Evolutionary conservation across 2,329 filamentous ascomycete genomes (phyloP), one percentile per base, ranked within the genome.

Genomic region (Trichoderma koningii): DNA sequence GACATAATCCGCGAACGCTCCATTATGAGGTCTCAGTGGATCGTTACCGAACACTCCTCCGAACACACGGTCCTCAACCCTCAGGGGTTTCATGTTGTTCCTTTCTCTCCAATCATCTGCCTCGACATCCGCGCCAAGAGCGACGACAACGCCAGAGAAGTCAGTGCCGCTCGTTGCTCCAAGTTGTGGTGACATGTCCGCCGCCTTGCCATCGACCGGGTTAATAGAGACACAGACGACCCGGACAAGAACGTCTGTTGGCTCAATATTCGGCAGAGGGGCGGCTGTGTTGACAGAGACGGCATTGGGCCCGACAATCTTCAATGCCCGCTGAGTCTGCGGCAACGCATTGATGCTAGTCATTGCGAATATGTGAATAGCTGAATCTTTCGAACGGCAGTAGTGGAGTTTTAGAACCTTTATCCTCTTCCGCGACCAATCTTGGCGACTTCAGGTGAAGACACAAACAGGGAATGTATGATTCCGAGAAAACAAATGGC

Each of bases 181-280:
- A 1, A 69, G 65, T 7, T 21, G 19, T 48, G 56, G 44, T 14
- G 56, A 60, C 52, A 68, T 67, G 15, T 72, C 71, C 47, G 71
- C 55, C 67, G 75, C 72, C 63, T 79, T 79, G 45, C 68, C 68
- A 65, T 80, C 78, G 55, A 65, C 66, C 0, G 76, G 77, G 67
- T 78, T 79, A 38, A 79, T 52, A 17, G 75, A 76, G 1, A 78
- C 73, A 1, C 73, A 72, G 19, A 63, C 66, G 5, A 70, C 71
- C 55, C 68, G 67, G 44, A 75, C 68, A 19, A 73, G 64, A n/a
- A 66, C 6, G 17, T 44, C 47, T 51, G 47, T 23, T 51, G 47
- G 47, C 47, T 51, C 47, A 6, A 21, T n/a, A 2, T 51, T 15
- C 10, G 47, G 47, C 14, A 51, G 26, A 23, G 47, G 47, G n/a